These are phyloP conservation scores for Candida pseudofarinosa DNA, from an alignment of 805 yeast species.

Conservation along the genomic window DNA sequence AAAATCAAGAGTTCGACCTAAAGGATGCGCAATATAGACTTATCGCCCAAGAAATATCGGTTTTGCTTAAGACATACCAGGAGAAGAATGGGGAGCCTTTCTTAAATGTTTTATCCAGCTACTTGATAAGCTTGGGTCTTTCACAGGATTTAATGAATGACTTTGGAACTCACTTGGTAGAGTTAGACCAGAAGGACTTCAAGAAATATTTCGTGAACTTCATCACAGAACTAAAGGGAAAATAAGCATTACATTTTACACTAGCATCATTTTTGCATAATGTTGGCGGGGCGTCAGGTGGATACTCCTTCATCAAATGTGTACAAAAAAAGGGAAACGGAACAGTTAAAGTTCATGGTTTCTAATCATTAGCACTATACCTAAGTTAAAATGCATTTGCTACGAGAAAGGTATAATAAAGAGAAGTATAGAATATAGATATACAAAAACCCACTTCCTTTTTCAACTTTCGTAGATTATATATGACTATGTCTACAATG, in stretches of 20 bases:
- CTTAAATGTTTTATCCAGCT: constrained; percentile 45
- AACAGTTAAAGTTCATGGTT: too few relatives aligned
- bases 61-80: constrained; percentile 61
- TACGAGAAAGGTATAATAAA: background rate
- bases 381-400: background rate
- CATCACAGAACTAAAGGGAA: constrained; percentile 31
- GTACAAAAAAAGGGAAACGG: background rate
- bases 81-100: constrained; percentile 38
- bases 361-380: background rate
- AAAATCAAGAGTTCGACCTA: constrained; percentile 57
- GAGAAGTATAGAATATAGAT: background rate
- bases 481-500: too few relatives aligned
- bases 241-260: constrained; percentile 2
- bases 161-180: constrained; percentile 55
- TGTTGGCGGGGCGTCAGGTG: background rate
- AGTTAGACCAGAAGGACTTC: constrained; percentile 57
- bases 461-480: background rate
- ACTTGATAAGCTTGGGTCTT: constrained; percentile 53
- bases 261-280: background rate
- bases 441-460: too few relatives aligned
- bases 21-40: constrained; percentile 78
- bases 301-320: background rate
- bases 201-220: constrained; percentile 61
- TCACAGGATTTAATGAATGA: constrained; percentile 58
- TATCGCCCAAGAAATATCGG: constrained; percentile 70